Conservation (phyloP, 352 stramenopile species). For the Peronosclerospora sorghi region DNA sequence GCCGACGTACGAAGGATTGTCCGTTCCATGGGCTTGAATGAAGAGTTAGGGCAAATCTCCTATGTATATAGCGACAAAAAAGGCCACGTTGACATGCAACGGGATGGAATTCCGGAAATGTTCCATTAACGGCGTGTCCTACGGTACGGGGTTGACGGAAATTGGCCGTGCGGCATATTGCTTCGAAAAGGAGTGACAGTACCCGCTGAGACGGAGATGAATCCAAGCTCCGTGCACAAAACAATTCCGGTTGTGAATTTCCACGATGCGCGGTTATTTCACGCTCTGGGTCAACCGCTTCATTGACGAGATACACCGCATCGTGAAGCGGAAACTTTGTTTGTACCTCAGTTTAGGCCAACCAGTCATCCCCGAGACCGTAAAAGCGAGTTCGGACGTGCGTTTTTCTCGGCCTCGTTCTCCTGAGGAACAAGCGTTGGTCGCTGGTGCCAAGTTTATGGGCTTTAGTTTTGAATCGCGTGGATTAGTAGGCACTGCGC, state of each 20-base stretch:
- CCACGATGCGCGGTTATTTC: slow-evolving; percentile 42
- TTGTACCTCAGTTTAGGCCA: slow-evolving; percentile 74
- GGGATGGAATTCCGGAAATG: slow-evolving; percentile 94
- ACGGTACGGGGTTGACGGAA: slow-evolving; percentile 82
- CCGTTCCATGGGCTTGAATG: slow-evolving; percentile 76
- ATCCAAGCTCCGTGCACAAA: slow-evolving; percentile 4
- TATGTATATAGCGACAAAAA: slow-evolving; percentile 91
- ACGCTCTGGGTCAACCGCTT: slow-evolving; percentile 23
- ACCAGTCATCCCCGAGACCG: slow-evolving; percentile 56
- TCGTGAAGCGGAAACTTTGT: slow-evolving; percentile 70
- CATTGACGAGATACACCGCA: slow-evolving; percentile 19
- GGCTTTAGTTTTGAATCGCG: slow-evolving; percentile 67
- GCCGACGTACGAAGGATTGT: slow-evolving; percentile 83
- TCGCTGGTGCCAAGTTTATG: slow-evolving; percentile 76
- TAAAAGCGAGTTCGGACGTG: slow-evolving; percentile 41
- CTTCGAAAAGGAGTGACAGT: slow-evolving; percentile 51
- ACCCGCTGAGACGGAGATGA: slow-evolving; percentile 24
- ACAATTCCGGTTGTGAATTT: slow-evolving; percentile 78
- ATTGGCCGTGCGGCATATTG: slow-evolving; percentile 61
- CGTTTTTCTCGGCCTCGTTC: slow-evolving; percentile 72
- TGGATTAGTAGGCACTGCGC: slow-evolving; percentile 44
- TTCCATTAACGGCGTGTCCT: slow-evolving; percentile 87
- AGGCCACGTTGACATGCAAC: slow-evolving; percentile 89
- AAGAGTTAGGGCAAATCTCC: slow-evolving; percentile 88
- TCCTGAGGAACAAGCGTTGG: slow-evolving; percentile 82